Evolutionary conservation across 2,329 filamentous ascomycete genomes (phyloP).

Genomic region (Alternaria sp.): DNA sequence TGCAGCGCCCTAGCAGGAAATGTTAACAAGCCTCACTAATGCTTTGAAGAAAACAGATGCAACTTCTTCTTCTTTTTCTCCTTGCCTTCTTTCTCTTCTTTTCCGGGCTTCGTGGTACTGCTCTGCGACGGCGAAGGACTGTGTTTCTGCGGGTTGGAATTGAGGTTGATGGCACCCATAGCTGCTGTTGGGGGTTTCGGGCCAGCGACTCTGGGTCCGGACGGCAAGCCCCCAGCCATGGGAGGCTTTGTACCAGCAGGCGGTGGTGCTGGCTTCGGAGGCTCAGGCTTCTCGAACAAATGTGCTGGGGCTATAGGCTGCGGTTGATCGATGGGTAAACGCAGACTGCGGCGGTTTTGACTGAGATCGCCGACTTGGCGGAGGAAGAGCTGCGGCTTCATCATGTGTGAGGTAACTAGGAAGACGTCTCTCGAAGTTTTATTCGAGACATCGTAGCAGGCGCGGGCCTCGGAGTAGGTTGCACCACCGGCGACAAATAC

Average conservation of each 20-base stretch:
- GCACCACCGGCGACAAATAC: conserved; percentile 96
- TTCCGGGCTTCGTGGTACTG: conserved; percentile 21
- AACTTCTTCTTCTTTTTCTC: conserved; percentile 63
- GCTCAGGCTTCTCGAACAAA: conserved; percentile 75
- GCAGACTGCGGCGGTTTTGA: conserved; percentile 74
- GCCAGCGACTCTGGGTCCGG: conserved; percentile 33
- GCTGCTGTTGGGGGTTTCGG: conserved; percentile 44
- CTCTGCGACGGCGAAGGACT: conserved; percentile 21
- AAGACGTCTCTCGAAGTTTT: conserved; percentile 81
- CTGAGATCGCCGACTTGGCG: conserved; percentile 82
- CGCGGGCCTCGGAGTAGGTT: conserved; percentile 86
- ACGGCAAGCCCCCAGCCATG: conserved; percentile 37
- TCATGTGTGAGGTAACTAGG: conserved; percentile 89
- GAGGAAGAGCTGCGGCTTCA: conserved; percentile 81
- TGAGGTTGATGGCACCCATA: conserved; percentile 43
- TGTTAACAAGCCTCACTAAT: conserved; percentile 19
- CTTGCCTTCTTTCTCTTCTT: conserved; percentile 36
- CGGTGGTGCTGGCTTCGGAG: conserved; percentile 60
- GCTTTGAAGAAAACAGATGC: conserved; percentile 58
- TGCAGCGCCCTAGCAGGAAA: conserved; percentile 5
- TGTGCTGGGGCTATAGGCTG: conserved; percentile 83
- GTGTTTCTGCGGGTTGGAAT: conserved; percentile 22
- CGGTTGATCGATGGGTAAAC: conserved; percentile 81
- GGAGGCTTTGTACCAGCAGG: conserved; percentile 52
- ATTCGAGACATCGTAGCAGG: conserved; percentile 85